Percentiles rank a stretch among this genome's conserved stretches.
phyloP scores from a whole-genome alignment of 2,329 filamentous ascomycete species.

The Aureobasidium sp. region DNA sequence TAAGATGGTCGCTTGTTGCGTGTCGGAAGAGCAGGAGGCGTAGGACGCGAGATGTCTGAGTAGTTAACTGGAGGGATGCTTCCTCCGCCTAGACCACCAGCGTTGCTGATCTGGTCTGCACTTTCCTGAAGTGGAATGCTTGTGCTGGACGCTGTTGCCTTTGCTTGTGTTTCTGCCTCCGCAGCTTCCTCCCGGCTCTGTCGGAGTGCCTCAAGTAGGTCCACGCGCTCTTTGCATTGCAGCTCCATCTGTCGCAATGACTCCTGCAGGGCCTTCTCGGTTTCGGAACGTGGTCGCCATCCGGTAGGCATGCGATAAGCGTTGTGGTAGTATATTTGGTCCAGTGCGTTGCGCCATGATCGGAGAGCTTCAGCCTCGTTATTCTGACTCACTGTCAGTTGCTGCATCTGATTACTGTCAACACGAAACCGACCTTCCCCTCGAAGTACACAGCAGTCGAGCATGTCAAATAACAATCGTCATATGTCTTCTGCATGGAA shows the following conservation, averaged over 20 bases:
- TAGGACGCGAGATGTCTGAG: constrained; percentile 66
- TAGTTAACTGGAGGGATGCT: constrained; percentile 77
- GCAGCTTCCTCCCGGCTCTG: constrained; percentile 45
- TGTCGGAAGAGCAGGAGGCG: constrained; percentile 27
- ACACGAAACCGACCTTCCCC: constrained; percentile 52
- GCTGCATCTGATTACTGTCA: neutral
- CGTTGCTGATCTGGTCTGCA: neutral
- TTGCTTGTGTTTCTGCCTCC: neutral
- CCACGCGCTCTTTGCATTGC: constrained; percentile 89
- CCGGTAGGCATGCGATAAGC: constrained; percentile 62
- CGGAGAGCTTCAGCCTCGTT: constrained; percentile 85
- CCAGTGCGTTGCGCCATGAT: constrained; percentile 82
- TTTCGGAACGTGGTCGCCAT: constrained; percentile 67
- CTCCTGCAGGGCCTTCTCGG: constrained; percentile 72
- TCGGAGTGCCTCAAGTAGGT: constrained; percentile 73
- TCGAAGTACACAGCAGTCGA: constrained; percentile 97
- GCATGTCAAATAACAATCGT: constrained; percentile 90
- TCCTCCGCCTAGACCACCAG: constrained; percentile 62
- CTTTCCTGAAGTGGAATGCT: neutral
- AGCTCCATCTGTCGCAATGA: constrained; percentile 75
- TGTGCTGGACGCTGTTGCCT: constrained; percentile 9
- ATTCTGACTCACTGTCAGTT: constrained; percentile 46
- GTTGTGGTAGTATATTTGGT: constrained; percentile 81
- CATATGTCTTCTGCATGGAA: constrained; percentile 91
- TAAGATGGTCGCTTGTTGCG: constrained; percentile 36